A percentile compares a stretch with the other conserved stretches of the same genome.
These are phyloP conservation scores for Xylariaceae sp. DNA, from an alignment of 2,329 filamentous ascomycete genomes.

Conservation along the genomic window DNA sequence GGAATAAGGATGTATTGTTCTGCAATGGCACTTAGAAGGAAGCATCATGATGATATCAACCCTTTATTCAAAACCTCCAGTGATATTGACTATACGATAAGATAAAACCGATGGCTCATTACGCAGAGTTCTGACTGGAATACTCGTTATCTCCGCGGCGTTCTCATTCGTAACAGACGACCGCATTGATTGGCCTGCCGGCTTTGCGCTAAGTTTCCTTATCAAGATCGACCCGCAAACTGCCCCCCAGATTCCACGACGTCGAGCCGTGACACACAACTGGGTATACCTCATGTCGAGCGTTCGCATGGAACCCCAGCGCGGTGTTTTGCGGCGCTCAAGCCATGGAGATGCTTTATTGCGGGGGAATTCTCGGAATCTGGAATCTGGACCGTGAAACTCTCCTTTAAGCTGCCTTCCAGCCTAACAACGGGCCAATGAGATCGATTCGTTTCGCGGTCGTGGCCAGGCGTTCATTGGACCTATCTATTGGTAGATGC, in stretches of 20 bases:
- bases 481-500: slow-evolving; percentile 29
- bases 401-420: background rate
- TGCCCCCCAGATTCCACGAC: slow-evolving; percentile 5
- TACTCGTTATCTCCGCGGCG: slow-evolving; percentile 21
- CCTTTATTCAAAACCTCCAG: background rate
- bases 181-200: slow-evolving; percentile 6
- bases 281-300: background rate
- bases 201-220: slow-evolving; percentile 6
- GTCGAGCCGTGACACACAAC: background rate
- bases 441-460: slow-evolving; percentile 2
- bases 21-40: too few relatives aligned
- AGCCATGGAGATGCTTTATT: slow-evolving; percentile 24
- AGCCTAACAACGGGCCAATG: slow-evolving; percentile 4
- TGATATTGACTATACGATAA: slow-evolving; percentile 1
- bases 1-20: too few relatives aligned
- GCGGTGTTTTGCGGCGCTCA: slow-evolving; percentile 14
- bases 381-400: background rate
- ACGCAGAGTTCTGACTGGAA: background rate
- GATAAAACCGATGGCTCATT: slow-evolving; percentile 1
- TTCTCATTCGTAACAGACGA: background rate
- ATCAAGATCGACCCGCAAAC: slow-evolving; percentile 12
- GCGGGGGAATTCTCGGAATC: background rate
- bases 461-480: background rate
- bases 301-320: slow-evolving; percentile 10
- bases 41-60: slow-evolving; percentile 17